Conservation (phyloP, 192 early-diverging fungal species). For the Coemansia furcata region DNA sequence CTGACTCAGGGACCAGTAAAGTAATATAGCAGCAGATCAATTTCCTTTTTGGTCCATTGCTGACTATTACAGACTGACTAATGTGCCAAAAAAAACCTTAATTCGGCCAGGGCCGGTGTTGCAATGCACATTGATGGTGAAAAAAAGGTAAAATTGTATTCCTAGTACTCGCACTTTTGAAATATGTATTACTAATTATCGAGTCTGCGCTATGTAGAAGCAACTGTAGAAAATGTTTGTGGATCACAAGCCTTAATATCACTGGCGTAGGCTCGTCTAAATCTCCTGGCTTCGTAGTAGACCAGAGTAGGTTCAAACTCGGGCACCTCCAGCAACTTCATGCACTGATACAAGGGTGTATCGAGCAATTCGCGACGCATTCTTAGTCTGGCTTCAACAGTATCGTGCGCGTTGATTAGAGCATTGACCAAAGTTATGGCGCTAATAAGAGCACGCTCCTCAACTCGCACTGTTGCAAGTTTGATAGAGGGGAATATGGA, state of each 20-base stretch:
- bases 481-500: background rate
- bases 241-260: constrained; percentile 31
- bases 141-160: too few species aligned
- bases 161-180: background rate
- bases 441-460: constrained; percentile 22
- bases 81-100: background rate
- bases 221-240: background rate
- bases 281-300: constrained; percentile 20
- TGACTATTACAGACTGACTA: background rate
- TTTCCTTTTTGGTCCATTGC: background rate
- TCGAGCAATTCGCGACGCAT: constrained; percentile 40
- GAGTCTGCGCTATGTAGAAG: background rate
- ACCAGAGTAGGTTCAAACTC: constrained; percentile 14
- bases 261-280: constrained; percentile 24
- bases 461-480: background rate
- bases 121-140: background rate
- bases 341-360: constrained; percentile 34
- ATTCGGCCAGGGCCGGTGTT: background rate
- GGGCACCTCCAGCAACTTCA: constrained; percentile 38
- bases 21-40: background rate
- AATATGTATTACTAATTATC: background rate
- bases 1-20: background rate
- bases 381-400: constrained; percentile 19
- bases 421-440: constrained; percentile 36
- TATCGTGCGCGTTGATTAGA: constrained; percentile 24